Percentiles rank a stretch among this genome's conserved stretches.
These are phyloP conservation scores for Lentinula detonsa DNA, from an alignment of 768 basidiomycete genomes.

Conservation along the genomic window DNA sequence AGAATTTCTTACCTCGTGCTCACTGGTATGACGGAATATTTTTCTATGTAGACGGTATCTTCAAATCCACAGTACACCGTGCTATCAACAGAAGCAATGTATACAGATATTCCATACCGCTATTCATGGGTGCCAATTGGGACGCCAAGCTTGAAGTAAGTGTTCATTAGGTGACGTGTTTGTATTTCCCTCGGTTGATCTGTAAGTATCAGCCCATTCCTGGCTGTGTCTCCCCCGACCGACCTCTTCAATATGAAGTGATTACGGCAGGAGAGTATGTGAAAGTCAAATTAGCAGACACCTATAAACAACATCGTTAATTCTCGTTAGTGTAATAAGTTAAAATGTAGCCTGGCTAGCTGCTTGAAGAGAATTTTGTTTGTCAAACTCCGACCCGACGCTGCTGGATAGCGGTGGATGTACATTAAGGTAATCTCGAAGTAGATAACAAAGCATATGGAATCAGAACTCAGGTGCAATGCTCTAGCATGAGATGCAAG, in stretches of 20 bases:
- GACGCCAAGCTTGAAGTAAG: constrained; percentile 73
- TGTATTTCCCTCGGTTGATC: background rate
- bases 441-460: too few species aligned
- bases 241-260: constrained; percentile 46
- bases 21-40: too few species aligned
- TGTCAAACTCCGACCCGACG: too few species aligned
- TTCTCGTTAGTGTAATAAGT: background rate
- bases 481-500: too few species aligned
- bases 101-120: constrained; percentile 76
- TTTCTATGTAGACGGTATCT: constrained; percentile 62
- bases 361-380: too few species aligned
- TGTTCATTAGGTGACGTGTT: background rate
- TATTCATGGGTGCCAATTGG: constrained; percentile 90
- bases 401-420: too few species aligned
- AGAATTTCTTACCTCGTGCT: background rate
- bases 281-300: constrained; percentile 50
- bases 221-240: constrained; percentile 32
- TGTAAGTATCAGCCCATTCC: constrained; percentile 41
- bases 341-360: too few species aligned
- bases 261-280: constrained; percentile 73
- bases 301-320: constrained; percentile 13
- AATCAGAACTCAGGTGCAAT: too few species aligned
- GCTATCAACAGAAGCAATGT: constrained; percentile 72
- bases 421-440: too few species aligned
- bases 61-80: constrained; percentile 87